phyloP scores from a whole-genome alignment of 129 eudicot species.

The Centella asiatica region DNA sequence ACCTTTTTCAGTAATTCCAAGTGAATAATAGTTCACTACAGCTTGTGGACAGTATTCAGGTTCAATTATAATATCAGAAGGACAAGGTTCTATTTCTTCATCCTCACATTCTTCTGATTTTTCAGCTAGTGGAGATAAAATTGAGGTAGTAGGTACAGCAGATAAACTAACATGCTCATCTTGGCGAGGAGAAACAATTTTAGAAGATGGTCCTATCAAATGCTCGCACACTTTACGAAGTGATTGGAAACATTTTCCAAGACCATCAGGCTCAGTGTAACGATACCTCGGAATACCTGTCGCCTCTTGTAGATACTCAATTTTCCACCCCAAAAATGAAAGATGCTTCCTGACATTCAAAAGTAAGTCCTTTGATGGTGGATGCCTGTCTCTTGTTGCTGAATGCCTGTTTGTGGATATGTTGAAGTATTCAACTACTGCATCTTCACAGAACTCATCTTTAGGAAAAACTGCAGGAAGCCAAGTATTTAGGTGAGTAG shows the following conservation, averaged over 20 bases:
- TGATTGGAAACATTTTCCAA: conserved; percentile 23
- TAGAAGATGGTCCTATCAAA: conserved; percentile 15
- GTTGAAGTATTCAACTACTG: conserved; percentile 28
- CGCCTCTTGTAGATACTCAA: conserved; percentile 20
- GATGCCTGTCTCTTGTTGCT: neutral
- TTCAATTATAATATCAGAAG: conserved; percentile 22
- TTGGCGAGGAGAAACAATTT: conserved; percentile 7
- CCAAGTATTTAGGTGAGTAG: conserved; percentile 13
- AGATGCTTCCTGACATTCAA: conserved; percentile 46
- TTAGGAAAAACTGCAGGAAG: conserved; percentile 12
- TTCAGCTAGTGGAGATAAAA: conserved; percentile 3
- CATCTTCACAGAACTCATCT: conserved; percentile 40
- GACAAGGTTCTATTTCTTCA: neutral
- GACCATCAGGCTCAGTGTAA: conserved; percentile 29
- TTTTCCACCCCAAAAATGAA: conserved; percentile 51
- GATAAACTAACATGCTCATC: neutral
- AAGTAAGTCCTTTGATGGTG: neutral
- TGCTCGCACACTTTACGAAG: conserved; percentile 26
- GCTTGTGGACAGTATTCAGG: conserved; percentile 49
- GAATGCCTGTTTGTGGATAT: neutral
- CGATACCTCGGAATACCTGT: conserved; percentile 18
- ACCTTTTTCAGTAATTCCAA: neutral
- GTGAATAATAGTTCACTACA: conserved; percentile 30
- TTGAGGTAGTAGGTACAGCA: conserved; percentile 3
- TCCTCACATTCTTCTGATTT: conserved; percentile 6